Evolutionary conservation across 2,329 filamentous ascomycete species (phyloP).

Genomic region (Balansia obtecta): DNA sequence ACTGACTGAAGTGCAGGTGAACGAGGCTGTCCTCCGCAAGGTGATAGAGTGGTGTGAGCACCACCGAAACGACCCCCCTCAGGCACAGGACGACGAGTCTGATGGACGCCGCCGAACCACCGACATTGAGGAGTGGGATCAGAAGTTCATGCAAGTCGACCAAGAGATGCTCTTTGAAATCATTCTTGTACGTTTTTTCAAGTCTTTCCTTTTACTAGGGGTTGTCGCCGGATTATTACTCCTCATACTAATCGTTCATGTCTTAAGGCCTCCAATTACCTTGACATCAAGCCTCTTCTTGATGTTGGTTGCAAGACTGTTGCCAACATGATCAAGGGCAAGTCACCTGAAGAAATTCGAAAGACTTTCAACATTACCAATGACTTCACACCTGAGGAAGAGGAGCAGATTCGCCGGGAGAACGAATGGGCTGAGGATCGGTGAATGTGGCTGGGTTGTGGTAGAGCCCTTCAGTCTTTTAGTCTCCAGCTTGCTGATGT

Average conservation of each 20-base stretch:
- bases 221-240: too few species aligned
- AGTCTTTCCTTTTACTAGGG: too few species aligned
- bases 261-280: slow-evolving; percentile 84
- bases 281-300: slow-evolving; percentile 95
- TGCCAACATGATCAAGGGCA: slow-evolving; percentile 99
- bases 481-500: neutral
- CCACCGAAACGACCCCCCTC: slow-evolving; percentile 80
- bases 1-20: slow-evolving; percentile 46
- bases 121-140: slow-evolving; percentile 98
- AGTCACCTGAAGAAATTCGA: slow-evolving; percentile 96
- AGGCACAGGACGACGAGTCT: slow-evolving; percentile 73
- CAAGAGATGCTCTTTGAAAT: slow-evolving; percentile 99
- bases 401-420: slow-evolving; percentile 90
- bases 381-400: slow-evolving; percentile 96
- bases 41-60: slow-evolving; percentile 97
- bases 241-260: neutral
- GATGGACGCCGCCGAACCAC: slow-evolving; percentile 97
- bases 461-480: neutral
- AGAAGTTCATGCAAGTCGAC: slow-evolving; percentile 99
- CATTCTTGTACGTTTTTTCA: slow-evolving; percentile 63
- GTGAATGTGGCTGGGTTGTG: slow-evolving; percentile 26
- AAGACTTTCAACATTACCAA: slow-evolving; percentile 99
- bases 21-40: slow-evolving; percentile 86
- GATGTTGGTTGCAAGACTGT: slow-evolving; percentile 96
- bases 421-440: slow-evolving; percentile 87